phyloP scores from a whole-genome alignment of 257 asterid genomes.

The Solanum phureja region DNA sequence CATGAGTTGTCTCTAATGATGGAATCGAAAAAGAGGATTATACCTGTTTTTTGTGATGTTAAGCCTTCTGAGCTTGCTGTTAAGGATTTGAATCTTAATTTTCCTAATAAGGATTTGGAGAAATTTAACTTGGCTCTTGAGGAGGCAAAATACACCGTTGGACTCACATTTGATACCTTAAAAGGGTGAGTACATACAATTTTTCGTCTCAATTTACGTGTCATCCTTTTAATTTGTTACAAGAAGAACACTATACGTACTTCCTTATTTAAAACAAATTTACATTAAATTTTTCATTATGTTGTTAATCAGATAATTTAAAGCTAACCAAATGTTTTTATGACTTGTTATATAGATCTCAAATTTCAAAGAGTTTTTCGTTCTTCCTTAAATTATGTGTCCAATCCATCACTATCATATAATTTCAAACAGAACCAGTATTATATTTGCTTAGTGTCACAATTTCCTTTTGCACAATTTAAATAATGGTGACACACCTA shows the following conservation, averaged over 20 bases:
- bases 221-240: not conserved
- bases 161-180: slow-evolving; percentile 62
- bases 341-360: not conserved
- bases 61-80: slow-evolving; percentile 75
- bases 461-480: not conserved
- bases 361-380: not conserved
- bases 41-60: slow-evolving; percentile 62
- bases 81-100: slow-evolving; percentile 23
- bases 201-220: not conserved
- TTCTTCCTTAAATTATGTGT: not conserved
- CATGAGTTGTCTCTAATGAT: slow-evolving; percentile 63
- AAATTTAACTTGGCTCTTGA: slow-evolving; percentile 48
- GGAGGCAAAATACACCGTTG: slow-evolving; percentile 68
- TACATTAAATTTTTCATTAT: not conserved
- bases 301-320: not conserved
- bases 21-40: slow-evolving; percentile 38
- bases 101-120: slow-evolving; percentile 23
- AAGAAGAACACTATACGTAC: not conserved
- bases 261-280: not conserved
- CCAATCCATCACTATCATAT: not conserved
- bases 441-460: not conserved
- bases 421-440: no score
- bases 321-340: not conserved
- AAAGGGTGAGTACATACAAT: slow-evolving; percentile 30
- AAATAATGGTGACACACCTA: not conserved